Conservation (phyloP, 768 basidiomycete genomes). For the Sarcodon aspratus region DNA sequence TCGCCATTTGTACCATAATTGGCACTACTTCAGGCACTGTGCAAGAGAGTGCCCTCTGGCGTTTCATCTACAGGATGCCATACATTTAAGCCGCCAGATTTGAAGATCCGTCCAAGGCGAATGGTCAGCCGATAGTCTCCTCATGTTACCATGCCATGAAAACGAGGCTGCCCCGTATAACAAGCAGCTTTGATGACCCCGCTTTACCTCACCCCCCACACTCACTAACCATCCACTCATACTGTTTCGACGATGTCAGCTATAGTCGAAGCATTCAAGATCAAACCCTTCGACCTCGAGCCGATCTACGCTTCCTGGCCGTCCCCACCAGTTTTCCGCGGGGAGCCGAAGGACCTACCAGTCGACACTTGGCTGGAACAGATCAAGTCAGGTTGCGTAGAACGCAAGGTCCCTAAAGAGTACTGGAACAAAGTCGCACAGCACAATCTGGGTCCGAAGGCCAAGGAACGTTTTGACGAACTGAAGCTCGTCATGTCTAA, state of each 20-base stretch:
- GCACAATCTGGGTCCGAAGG: constrained; percentile 62
- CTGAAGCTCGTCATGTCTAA: constrained; percentile 64
- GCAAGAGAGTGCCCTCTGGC: too few species aligned
- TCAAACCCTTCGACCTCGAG: constrained; percentile 67
- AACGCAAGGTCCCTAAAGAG: constrained; percentile 65
- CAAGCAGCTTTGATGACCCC: background rate
- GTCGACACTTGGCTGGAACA: constrained; percentile 66
- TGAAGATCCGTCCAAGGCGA: too few species aligned
- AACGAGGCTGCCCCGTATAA: too few species aligned
- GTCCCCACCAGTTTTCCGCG: constrained; percentile 47
- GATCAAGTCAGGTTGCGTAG: constrained; percentile 61
- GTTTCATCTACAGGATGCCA: too few species aligned
- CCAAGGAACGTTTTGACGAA: constrained; percentile 57
- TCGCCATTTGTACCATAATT: too few species aligned
- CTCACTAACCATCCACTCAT: background rate
- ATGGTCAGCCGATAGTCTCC: too few species aligned
- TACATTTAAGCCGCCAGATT: too few species aligned
- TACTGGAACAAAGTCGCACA: constrained; percentile 79
- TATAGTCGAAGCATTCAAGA: constrained; percentile 70
- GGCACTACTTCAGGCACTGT: too few species aligned
- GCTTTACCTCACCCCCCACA: background rate
- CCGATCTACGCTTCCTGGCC: constrained; percentile 54
- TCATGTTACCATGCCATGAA: too few species aligned
- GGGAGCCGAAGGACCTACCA: constrained; percentile 54
- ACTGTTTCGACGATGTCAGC: constrained; percentile 9